Evolutionary conservation across 352 stramenopile genomes (phyloP).

Genomic region (Pythium periplocum): DNA sequence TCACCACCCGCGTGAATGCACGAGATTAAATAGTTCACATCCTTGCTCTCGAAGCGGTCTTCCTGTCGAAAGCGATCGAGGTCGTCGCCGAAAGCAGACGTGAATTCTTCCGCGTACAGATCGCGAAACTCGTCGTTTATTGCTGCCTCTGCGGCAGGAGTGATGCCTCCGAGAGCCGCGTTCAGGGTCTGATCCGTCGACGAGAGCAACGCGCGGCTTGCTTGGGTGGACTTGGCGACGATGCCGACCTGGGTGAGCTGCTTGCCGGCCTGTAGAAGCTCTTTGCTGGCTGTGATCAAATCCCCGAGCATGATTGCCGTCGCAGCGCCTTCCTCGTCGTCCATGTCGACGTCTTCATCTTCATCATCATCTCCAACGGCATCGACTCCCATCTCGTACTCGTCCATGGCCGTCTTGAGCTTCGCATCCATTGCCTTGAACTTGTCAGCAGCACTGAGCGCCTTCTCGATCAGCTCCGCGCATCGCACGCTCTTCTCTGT

Average conservation of each 20-base stretch:
- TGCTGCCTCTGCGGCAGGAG: slow-evolving; percentile 10
- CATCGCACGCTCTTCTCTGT: slow-evolving; percentile 62
- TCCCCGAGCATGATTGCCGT: slow-evolving; percentile 55
- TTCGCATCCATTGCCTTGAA: slow-evolving; percentile 48
- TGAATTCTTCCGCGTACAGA: slow-evolving; percentile 85
- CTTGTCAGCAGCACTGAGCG: slow-evolving; percentile 36
- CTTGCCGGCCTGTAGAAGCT: slow-evolving; percentile 41
- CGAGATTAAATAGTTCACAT: slow-evolving; percentile 88
- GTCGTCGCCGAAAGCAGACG: slow-evolving; percentile 76
- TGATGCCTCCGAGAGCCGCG: slow-evolving; percentile 17
- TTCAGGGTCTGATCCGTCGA: slow-evolving; percentile 43
- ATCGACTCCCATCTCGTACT: slow-evolving; percentile 8
- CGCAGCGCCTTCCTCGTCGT: slow-evolving; percentile 20
- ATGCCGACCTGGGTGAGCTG: slow-evolving; percentile 44
- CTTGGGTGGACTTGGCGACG: slow-evolving; percentile 36
- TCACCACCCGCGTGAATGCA: slow-evolving; percentile 78
- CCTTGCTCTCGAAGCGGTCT: slow-evolving; percentile 80
- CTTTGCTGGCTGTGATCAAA: slow-evolving; percentile 44
- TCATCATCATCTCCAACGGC: slow-evolving; percentile 24
- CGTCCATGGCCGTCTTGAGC: slow-evolving; percentile 23
- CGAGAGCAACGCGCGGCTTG: slow-evolving; percentile 51
- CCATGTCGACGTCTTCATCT: slow-evolving; percentile 31
- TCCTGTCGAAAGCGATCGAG: slow-evolving; percentile 82
- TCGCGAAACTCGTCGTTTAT: slow-evolving; percentile 59
- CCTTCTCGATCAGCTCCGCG: slow-evolving; percentile 73